Evolutionary conservation across 2,329 filamentous ascomycete genomes (phyloP).

Genomic region (Fusarium devonianum): DNA sequence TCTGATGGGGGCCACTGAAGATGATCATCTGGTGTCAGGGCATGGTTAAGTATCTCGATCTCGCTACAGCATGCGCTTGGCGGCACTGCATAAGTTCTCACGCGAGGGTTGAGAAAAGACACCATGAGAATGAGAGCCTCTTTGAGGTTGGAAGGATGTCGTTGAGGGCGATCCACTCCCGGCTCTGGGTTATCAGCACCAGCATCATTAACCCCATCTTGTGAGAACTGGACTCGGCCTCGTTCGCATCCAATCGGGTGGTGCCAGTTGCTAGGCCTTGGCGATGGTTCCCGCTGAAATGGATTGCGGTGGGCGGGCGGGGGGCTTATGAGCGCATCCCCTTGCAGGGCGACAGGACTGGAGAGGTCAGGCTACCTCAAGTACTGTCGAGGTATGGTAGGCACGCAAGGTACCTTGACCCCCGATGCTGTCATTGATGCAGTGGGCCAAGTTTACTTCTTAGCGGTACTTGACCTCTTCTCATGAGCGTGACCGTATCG

Average conservation of each 20-base stretch:
- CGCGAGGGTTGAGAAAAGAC: background rate
- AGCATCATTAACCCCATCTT: too few species aligned
- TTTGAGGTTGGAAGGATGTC: too few species aligned
- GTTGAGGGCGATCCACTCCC: too few species aligned
- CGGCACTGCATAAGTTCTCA: background rate
- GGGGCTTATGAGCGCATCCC: conserved; percentile 15
- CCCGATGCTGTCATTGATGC: conserved; percentile 34
- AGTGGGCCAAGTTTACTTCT: too few species aligned
- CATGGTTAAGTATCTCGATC: conserved; percentile 29
- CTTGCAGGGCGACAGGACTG: conserved; percentile 8
- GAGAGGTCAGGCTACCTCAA: background rate
- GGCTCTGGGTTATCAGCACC: too few species aligned
- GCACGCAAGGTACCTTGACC: background rate
- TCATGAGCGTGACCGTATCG: conserved; percentile 27
- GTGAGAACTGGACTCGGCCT: background rate
- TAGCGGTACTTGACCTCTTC: background rate
- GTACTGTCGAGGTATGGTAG: too few species aligned
- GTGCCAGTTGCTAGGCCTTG: too few species aligned
- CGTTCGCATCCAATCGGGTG: background rate
- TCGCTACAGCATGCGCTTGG: background rate
- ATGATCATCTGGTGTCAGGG: conserved; percentile 23
- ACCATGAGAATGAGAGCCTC: background rate
- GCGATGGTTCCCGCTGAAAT: conserved; percentile 20
- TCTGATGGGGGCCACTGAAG: background rate
- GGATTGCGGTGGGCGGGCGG: background rate